Percentiles rank a stretch among this genome's conserved stretches.
phyloP scores from a whole-genome alignment of 495 filamentous ascomycete genomes.

The Neurospora sp. region DNA sequence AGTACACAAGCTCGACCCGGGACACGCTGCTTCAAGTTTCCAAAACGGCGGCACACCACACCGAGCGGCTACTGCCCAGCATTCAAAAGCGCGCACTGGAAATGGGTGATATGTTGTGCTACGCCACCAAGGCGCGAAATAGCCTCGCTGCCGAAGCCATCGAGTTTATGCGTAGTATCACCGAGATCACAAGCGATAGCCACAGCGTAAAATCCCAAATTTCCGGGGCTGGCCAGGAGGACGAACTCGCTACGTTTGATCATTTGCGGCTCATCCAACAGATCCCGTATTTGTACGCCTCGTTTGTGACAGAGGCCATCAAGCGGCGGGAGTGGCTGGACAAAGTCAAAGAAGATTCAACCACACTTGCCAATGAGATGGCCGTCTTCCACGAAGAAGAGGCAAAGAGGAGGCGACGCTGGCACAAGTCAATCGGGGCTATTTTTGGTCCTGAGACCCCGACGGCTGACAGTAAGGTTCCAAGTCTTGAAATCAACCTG shows the following conservation, averaged over 20 bases:
- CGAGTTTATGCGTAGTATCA: slow-evolving; percentile 68
- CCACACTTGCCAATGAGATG: slow-evolving; percentile 82
- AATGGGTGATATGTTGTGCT: slow-evolving; percentile 61
- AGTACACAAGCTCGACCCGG: slow-evolving; percentile 55
- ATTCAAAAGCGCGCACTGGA: slow-evolving; percentile 60
- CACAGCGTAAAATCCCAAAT: slow-evolving; percentile 59
- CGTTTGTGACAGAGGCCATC: slow-evolving; percentile 74
- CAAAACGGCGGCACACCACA: slow-evolving; percentile 78
- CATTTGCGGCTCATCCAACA: slow-evolving; percentile 63
- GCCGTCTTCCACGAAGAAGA: slow-evolving; percentile 86
- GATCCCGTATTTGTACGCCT: slow-evolving; percentile 81
- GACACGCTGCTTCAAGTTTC: slow-evolving; percentile 71
- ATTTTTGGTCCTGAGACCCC: slow-evolving; percentile 30
- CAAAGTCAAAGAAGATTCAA: slow-evolving; percentile 76
- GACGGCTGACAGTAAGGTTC: slow-evolving; percentile 38
- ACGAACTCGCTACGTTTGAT: slow-evolving; percentile 63
- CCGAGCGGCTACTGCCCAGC: slow-evolving; percentile 76
- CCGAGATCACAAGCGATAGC: slow-evolving; percentile 63
- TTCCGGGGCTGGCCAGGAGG: slow-evolving; percentile 57
- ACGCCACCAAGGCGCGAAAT: slow-evolving; percentile 53
- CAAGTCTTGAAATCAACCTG: slow-evolving; percentile 77
- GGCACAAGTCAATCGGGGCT: slow-evolving; percentile 71
- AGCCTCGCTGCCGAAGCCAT: slow-evolving; percentile 47
- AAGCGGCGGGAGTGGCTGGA: slow-evolving; percentile 82
- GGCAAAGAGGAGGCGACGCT: slow-evolving; percentile 74